phyloP scores from a whole-genome alignment of 495 filamentous ascomycete species.

The Hyaloscypha variabilis region DNA sequence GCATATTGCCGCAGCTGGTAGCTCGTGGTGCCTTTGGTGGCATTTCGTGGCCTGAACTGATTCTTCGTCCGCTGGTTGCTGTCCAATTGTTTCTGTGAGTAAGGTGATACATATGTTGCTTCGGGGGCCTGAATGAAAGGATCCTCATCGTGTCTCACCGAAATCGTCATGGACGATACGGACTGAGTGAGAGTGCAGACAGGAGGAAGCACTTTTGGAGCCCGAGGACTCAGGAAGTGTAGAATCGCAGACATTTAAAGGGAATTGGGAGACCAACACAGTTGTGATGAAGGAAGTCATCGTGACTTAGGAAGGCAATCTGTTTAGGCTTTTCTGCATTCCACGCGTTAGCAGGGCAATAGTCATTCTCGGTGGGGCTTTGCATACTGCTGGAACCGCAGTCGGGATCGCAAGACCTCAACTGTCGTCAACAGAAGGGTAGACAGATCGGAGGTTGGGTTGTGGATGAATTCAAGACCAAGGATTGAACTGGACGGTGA shows the following conservation, averaged over 20 bases:
- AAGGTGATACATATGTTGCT: conserved; percentile 26
- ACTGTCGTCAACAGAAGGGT: not conserved
- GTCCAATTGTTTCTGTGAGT: conserved; percentile 42
- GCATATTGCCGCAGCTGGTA: conserved; percentile 98
- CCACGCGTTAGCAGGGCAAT: conserved; percentile 31
- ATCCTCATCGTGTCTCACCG: conserved; percentile 21
- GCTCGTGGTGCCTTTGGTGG: conserved; percentile 86
- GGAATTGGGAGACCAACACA: conserved; percentile 40
- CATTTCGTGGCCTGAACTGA: conserved; percentile 87
- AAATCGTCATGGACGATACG: conserved; percentile 25
- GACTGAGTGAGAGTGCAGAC: conserved; percentile 25
- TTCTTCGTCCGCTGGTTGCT: conserved; percentile 89
- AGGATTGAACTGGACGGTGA: not conserved
- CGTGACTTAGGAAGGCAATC: conserved; percentile 21
- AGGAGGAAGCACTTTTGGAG: conserved; percentile 26
- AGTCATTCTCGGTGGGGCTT: not conserved
- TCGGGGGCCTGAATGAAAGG: conserved; percentile 19
- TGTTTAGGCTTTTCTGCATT: conserved; percentile 23
- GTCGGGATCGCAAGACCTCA: not conserved
- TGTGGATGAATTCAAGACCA: not conserved
- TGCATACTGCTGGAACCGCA: not conserved
- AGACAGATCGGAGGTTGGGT: not conserved
- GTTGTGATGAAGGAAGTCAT: conserved; percentile 57
- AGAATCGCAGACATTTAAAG: conserved; percentile 13
- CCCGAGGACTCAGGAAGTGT: conserved; percentile 27